Evolutionary conservation across 2,329 filamentous ascomycete genomes (phyloP).

Genomic region (Exutisphaerella laricina): DNA sequence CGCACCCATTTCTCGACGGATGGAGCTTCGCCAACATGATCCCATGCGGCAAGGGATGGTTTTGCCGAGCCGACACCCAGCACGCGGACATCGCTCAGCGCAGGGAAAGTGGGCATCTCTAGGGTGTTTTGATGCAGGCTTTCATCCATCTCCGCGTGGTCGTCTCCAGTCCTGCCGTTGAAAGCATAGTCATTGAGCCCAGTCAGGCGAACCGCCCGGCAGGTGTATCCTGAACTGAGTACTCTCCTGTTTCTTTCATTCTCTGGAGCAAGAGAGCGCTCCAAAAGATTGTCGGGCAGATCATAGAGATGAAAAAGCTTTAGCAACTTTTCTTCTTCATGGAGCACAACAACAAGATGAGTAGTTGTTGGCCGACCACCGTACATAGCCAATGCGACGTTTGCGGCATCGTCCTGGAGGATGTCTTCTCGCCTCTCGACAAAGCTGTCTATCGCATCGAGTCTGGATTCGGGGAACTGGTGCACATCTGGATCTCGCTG

Average conservation of each 20-base stretch:
- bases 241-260: slow-evolving; percentile 9
- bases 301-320: slow-evolving; percentile 15
- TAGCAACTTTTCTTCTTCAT: slow-evolving; percentile 11
- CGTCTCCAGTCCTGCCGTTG: slow-evolving; percentile 21
- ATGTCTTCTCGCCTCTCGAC: slow-evolving; percentile 9
- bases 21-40: slow-evolving; percentile 11
- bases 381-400: not conserved
- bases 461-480: slow-evolving; percentile 22
- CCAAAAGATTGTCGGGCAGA: slow-evolving; percentile 18
- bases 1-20: slow-evolving; percentile 23
- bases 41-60: slow-evolving; percentile 8
- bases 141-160: slow-evolving; percentile 1
- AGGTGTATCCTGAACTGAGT: slow-evolving; percentile 14
- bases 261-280: slow-evolving; percentile 13
- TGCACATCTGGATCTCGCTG: slow-evolving; percentile 15
- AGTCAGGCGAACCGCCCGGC: slow-evolving; percentile 17
- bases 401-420: not conserved
- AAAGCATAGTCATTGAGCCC: slow-evolving; percentile 16
- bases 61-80: not conserved
- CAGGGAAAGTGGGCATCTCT: slow-evolving; percentile 9
- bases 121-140: not conserved
- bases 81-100: slow-evolving; percentile 8
- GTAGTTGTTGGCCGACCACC: slow-evolving; percentile 1
- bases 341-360: slow-evolving; percentile 14
- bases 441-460: slow-evolving; percentile 16